phyloP scores from a whole-genome alignment of 768 basidiomycete species.

The Tylopilus intermedius region DNA sequence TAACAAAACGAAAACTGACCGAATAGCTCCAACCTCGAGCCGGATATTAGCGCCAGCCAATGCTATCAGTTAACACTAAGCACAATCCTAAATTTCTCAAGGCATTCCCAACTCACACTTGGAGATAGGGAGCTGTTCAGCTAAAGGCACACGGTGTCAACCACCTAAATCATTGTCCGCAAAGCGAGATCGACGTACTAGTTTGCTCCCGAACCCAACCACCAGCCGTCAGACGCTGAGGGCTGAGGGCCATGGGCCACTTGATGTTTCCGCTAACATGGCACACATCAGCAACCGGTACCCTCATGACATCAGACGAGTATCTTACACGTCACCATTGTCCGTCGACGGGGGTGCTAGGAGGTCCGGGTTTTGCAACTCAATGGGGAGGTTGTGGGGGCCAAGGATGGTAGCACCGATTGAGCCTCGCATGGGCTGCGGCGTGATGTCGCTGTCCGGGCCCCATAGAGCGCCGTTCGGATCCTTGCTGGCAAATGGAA shows the following conservation, averaged over 20 bases:
- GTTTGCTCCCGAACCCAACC: constrained; percentile 62
- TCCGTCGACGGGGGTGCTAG: constrained; percentile 60
- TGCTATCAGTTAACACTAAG: too few species aligned
- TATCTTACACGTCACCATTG: constrained; percentile 14
- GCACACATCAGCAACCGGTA: neutral
- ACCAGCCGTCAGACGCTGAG: constrained; percentile 29
- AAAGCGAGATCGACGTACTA: constrained; percentile 25
- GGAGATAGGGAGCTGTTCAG: too few species aligned
- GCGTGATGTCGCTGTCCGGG: constrained; percentile 19
- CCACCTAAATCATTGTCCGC: neutral
- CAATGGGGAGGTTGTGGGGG: constrained; percentile 49
- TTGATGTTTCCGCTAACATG: constrained; percentile 40
- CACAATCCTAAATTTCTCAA: too few species aligned
- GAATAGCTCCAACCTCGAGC: too few species aligned
- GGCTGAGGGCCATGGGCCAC: constrained; percentile 45
- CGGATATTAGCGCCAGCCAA: too few species aligned
- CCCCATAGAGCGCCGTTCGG: constrained; percentile 42
- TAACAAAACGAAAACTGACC: too few species aligned
- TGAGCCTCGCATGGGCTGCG: constrained; percentile 38
- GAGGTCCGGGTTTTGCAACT: constrained; percentile 43
- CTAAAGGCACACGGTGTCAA: too few species aligned
- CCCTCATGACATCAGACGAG: neutral
- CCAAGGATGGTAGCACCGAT: constrained; percentile 47
- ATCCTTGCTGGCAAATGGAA: constrained; percentile 36
- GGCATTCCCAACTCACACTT: too few species aligned